Percentiles rank a stretch among this genome's conserved stretches.
These are phyloP conservation scores for Tubosaeta sp. DNA, from an alignment of 768 basidiomycete species.

Conservation along the genomic window DNA sequence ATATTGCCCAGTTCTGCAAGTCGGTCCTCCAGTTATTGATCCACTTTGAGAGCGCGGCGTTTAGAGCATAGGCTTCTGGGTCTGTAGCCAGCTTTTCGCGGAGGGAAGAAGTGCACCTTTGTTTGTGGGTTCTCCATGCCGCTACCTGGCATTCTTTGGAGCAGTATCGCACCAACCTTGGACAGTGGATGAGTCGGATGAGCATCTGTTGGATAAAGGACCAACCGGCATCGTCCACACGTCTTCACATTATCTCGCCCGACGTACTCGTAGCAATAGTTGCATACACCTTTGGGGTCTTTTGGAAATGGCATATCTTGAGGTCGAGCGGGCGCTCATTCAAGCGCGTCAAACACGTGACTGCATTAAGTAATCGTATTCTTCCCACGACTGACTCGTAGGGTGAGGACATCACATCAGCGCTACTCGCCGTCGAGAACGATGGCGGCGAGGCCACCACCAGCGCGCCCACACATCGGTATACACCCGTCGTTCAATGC, in stretches of 20 bases:
- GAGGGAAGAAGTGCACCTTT: conserved; percentile 10
- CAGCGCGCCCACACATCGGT: conserved; percentile 69
- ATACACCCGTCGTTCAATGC: conserved; percentile 47
- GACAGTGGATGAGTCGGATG: not conserved
- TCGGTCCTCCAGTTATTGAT: conserved; percentile 22
- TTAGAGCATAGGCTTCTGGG: conserved; percentile 12
- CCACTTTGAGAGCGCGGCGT: conserved; percentile 24
- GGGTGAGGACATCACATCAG: not conserved
- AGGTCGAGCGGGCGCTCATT: not conserved
- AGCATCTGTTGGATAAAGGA: not conserved
- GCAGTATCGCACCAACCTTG: conserved; percentile 28
- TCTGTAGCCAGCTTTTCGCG: conserved; percentile 12
- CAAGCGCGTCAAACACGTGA: not conserved
- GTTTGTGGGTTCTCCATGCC: conserved; percentile 29
- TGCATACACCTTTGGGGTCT: conserved; percentile 25
- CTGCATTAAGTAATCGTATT: not conserved
- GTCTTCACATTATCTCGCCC: conserved; percentile 25
- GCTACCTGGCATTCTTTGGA: conserved; percentile 27
- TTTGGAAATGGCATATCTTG: not conserved
- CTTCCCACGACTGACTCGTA: conserved; percentile 12
- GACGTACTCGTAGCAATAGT: conserved; percentile 18
- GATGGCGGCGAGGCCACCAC: conserved; percentile 61
- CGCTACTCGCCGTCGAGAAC: conserved; percentile 20
- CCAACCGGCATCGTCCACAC: conserved; percentile 23
- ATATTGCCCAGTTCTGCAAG: conserved; percentile 14